Conservation (phyloP, 1,139 yeast species). For the Saccharomycopsis hybrid region DNA sequence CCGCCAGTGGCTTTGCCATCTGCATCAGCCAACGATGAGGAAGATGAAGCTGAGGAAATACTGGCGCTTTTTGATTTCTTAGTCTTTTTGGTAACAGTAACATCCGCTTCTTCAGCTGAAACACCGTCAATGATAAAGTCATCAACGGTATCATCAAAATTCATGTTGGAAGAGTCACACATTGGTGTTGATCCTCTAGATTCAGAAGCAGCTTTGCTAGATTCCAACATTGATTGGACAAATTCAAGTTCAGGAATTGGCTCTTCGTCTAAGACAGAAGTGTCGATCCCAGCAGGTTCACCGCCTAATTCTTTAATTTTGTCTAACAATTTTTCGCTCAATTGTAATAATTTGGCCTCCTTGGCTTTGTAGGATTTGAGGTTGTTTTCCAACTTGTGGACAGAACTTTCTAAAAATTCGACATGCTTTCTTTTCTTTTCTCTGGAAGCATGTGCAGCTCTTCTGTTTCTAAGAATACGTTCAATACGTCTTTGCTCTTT, state of each 20-base stretch:
- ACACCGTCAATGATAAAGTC: neutral
- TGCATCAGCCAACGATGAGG: neutral
- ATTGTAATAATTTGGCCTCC: slow-evolving; percentile 12
- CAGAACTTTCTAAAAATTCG: slow-evolving; percentile 71
- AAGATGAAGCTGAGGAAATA: neutral
- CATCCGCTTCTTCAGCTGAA: slow-evolving; percentile 1
- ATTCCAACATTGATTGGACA: slow-evolving; percentile 14
- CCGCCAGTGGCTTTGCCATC: neutral
- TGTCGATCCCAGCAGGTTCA: slow-evolving; percentile 13
- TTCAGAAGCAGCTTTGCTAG: neutral
- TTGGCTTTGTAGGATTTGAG: slow-evolving; percentile 21
- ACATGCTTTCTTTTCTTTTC: slow-evolving; percentile 94
- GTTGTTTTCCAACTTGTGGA: slow-evolving; percentile 40
- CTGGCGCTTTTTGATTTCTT: neutral
- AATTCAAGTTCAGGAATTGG: slow-evolving; percentile 20
- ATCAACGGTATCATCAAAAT: neutral
- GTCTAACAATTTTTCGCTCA: slow-evolving; percentile 13
- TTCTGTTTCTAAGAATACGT: slow-evolving; percentile 85
- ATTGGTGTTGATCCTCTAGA: slow-evolving; percentile 1
- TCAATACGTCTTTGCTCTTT: slow-evolving; percentile 94
- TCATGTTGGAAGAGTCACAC: neutral
- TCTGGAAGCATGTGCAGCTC: slow-evolving; percentile 96
- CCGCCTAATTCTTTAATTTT: slow-evolving; percentile 11
- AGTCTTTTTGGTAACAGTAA: neutral
- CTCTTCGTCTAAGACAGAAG: slow-evolving; percentile 12